Evolutionary conservation across 2,329 filamentous ascomycete species (phyloP), one percentile per base, ranked within the genome.

Genomic region (Colletotrichum sidae): DNA sequence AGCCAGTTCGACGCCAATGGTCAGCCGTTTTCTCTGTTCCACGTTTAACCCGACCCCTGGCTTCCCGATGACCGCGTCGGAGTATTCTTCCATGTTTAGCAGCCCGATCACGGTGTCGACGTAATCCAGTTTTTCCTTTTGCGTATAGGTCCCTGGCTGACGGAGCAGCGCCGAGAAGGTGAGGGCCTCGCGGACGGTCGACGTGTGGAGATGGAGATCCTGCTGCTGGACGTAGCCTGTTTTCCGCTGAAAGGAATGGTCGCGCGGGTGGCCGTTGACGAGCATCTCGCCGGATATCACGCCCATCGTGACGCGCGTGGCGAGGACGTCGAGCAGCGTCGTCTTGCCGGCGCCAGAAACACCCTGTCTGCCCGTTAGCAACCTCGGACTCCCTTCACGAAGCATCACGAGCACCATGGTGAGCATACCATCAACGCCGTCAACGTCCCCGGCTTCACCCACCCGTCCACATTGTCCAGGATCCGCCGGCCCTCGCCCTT

Each of bases 321-420:
- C 91, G 54, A 93, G 83, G 4, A 90, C 89, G 74, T 93, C 90
- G 17, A 94, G 80, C 13, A 94, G 82, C 1, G 91, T 93, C 0
- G 91, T 93, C 74, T 93, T 94, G 51, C 91, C 91, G 33, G 91
- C 91, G 68, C 91, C 90, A 44, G 88, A 90, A 5, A 90, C 89
- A 76, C 90, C 55, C 55, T 49, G 3, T 33, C 0, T 3, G 11
- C 0, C 12, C 1, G 8, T 57, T 25, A 57, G 45, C 35, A 10
- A 15, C n/a, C 34, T 33, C 11, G 37, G 17, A 9, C 9, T 25
- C 8, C 25, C 9, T 5, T 25, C 3, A 25, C 25, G 25, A 74
- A 84, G 81, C 17, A 83, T 42, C 65, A 80, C 77, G 84, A 1
- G 73, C 84, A 53, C 8, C 11, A 12, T 0, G 1, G 2, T 1